These are phyloP conservation scores for Ophiocordyceps camponoti-leonardi DNA, from an alignment of 2,329 filamentous ascomycete genomes.

Conservation along the genomic window DNA sequence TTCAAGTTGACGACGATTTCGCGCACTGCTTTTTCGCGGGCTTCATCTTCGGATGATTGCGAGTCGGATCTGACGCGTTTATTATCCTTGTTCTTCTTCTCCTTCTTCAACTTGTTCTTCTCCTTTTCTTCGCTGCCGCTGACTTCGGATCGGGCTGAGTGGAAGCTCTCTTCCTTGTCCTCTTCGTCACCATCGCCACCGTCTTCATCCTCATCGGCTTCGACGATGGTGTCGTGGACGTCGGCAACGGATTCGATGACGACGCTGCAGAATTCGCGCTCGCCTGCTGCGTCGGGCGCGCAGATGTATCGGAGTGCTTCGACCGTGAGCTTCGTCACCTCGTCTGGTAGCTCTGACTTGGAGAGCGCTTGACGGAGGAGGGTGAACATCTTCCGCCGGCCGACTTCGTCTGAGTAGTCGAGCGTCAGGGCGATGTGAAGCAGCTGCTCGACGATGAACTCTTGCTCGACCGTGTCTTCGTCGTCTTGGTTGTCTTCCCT, in stretches of 20 bases:
- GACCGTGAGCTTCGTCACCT: conserved; percentile 75
- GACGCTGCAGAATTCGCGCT: conserved; percentile 68
- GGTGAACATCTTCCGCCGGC: conserved; percentile 87
- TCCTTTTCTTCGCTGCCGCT: conserved; percentile 43
- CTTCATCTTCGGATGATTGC: conserved; percentile 36
- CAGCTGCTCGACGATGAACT: conserved; percentile 91
- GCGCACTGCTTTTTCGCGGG: conserved; percentile 58
- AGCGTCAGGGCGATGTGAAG: conserved; percentile 82
- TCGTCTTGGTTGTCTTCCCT: conserved; percentile 50
- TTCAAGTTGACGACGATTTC: conserved; percentile 98
- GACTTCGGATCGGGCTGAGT: conserved; percentile 78
- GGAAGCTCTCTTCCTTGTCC: conserved; percentile 59
- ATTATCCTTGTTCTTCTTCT: conserved; percentile 22
- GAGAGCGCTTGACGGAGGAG: conserved; percentile 74
- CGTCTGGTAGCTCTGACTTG: conserved; percentile 75
- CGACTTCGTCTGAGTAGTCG: conserved; percentile 96
- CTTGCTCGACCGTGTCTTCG: conserved; percentile 73
- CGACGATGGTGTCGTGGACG: conserved; percentile 83
- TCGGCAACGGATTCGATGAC: conserved; percentile 90
- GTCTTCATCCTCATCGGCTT: conserved; percentile 38
- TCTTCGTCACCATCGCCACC: conserved; percentile 41
- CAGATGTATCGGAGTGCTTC: conserved; percentile 73
- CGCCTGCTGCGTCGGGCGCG: conserved; percentile 53
- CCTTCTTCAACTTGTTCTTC: conserved; percentile 12
- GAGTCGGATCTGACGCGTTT: neutral